These are phyloP conservation scores for Penicillium diatomitis DNA, from an alignment of 495 filamentous ascomycete genomes.

Conservation along the genomic window DNA sequence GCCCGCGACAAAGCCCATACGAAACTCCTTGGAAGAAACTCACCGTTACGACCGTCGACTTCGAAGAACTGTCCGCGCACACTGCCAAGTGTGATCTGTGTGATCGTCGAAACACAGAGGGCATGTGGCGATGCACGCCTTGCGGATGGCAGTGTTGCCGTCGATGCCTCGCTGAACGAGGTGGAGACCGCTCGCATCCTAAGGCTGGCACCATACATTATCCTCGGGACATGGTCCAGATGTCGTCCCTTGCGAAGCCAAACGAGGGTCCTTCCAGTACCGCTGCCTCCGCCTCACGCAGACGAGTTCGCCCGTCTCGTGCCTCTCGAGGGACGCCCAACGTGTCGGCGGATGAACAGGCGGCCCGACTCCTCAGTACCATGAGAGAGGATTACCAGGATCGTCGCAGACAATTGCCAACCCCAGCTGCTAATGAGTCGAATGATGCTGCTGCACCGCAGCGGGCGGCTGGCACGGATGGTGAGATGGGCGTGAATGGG, in stretches of 20 bases:
- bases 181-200: constrained; percentile 18
- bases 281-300: neutral
- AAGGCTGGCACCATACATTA: neutral
- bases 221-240: constrained; percentile 4
- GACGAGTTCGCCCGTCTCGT: neutral
- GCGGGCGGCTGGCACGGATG: neutral
- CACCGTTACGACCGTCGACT: constrained; percentile 7
- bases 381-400: too few species aligned
- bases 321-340: too few species aligned
- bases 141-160: constrained; percentile 41
- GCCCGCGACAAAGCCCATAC: neutral
- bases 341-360: too few species aligned
- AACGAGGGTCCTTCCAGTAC: too few species aligned
- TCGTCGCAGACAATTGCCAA: too few species aligned
- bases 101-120: constrained; percentile 31
- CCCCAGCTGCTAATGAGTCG: too few species aligned
- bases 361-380: too few species aligned
- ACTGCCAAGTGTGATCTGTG: constrained; percentile 47
- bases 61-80: constrained; percentile 27
- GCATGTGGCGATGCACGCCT: constrained; percentile 34
- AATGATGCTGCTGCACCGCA: too few species aligned
- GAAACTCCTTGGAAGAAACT: neutral
- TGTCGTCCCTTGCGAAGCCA: neutral
- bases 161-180: constrained; percentile 17
- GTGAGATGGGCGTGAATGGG: neutral